Evolutionary conservation across 164 flowering plant genomes (phyloP).

Genomic region (Kalanchoe fedtschenkoi): DNA sequence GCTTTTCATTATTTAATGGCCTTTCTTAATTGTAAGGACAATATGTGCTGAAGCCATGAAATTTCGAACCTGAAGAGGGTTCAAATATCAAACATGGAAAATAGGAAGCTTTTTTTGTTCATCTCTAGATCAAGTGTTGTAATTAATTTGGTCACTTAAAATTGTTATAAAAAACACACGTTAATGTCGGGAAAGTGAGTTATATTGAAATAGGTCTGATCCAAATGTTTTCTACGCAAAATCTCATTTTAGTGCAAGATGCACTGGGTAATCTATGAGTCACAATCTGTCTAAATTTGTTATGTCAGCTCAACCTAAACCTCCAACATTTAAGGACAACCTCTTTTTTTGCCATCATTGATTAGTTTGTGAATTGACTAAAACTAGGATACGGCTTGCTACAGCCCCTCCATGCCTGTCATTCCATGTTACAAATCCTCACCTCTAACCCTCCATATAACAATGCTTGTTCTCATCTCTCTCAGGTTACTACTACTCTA

Average conservation of each 20-base stretch:
- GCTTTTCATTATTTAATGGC: background rate
- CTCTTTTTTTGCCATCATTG: background rate
- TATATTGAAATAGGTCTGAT: background rate
- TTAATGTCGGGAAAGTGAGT: too few species aligned
- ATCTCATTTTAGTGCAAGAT: background rate
- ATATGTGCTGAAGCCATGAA: background rate
- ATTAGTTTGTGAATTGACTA: slow-evolving; percentile 4
- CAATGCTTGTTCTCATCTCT: slow-evolving; percentile 4
- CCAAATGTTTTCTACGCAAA: background rate
- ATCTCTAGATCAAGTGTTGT: background rate
- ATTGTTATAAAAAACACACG: background rate
- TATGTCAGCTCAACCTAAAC: background rate
- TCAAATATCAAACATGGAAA: background rate
- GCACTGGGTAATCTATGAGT: background rate
- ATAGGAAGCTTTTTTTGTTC: background rate
- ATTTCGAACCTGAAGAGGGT: background rate
- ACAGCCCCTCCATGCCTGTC: slow-evolving; percentile 5
- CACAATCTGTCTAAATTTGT: background rate
- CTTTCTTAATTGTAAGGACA: background rate
- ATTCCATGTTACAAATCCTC: background rate
- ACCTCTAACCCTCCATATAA: slow-evolving; percentile 14
- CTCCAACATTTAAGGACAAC: background rate
- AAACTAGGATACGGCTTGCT: slow-evolving; percentile 1
- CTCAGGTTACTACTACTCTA: background rate
- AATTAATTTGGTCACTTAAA: background rate